These are phyloP conservation scores for Tetrapyrgos nigripes DNA, from an alignment of 1,284 basidiomycete genomes.

Conservation along the genomic window DNA sequence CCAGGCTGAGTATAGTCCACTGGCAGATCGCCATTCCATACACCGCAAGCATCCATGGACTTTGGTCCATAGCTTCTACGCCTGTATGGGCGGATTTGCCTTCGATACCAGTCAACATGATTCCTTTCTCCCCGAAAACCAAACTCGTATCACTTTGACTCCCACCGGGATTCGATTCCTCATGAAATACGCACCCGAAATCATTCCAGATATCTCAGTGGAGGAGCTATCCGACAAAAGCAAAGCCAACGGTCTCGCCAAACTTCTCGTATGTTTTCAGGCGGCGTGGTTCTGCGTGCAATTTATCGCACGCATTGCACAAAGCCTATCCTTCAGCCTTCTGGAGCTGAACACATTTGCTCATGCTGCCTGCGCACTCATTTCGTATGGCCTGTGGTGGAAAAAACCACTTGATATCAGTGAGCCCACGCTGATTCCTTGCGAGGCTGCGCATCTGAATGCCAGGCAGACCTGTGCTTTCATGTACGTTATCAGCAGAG, in stretches of 20 bases:
- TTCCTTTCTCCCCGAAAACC: slow-evolving; percentile 6
- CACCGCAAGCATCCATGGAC: slow-evolving; percentile 11
- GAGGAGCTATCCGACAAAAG: slow-evolving; percentile 15
- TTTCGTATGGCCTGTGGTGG: slow-evolving; percentile 16
- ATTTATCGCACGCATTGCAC: slow-evolving; percentile 6
- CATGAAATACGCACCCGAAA: slow-evolving; percentile 17
- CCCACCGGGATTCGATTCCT: slow-evolving; percentile 17
- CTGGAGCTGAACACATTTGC: slow-evolving; percentile 17
- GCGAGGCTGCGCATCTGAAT: background rate
- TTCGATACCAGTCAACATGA: slow-evolving; percentile 13
- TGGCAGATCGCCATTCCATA: too few species aligned
- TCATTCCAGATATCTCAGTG: slow-evolving; percentile 19
- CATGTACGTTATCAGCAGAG: slow-evolving; percentile 15
- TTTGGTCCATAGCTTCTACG: slow-evolving; percentile 23
- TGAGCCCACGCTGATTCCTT: slow-evolving; percentile 15
- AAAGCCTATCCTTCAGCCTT: slow-evolving; percentile 15
- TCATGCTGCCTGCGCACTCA: slow-evolving; percentile 15
- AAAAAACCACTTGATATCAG: slow-evolving; percentile 14
- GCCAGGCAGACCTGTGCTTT: slow-evolving; percentile 12
- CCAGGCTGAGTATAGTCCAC: background rate
- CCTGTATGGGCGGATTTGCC: slow-evolving; percentile 27
- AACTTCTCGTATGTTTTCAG: slow-evolving; percentile 10
- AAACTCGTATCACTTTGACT: slow-evolving; percentile 10
- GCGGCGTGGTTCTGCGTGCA: slow-evolving; percentile 18
- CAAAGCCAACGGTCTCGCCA: slow-evolving; percentile 14